phyloP scores from a whole-genome alignment of 1,284 basidiomycete genomes.

The Termitomyces sp. region DNA sequence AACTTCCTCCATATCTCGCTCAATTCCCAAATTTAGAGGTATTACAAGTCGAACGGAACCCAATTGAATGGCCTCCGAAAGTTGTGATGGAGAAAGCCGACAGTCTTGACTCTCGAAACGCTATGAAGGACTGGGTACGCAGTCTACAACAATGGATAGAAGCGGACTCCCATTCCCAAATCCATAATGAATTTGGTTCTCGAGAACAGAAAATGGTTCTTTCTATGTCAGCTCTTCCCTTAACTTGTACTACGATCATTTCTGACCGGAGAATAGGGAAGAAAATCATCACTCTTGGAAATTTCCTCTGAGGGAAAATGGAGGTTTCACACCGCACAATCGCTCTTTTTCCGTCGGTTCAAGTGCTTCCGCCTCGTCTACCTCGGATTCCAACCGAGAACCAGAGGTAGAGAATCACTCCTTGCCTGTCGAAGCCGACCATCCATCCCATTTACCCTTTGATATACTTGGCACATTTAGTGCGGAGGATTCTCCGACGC shows the following conservation, averaged over 20 bases:
- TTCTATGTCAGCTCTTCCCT: constrained; percentile 33
- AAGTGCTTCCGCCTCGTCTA: constrained; percentile 45
- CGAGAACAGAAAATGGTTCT: constrained; percentile 37
- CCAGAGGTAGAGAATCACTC: constrained; percentile 18
- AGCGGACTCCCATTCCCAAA: constrained; percentile 36
- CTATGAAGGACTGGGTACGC: constrained; percentile 69
- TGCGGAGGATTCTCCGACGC: constrained; percentile 40
- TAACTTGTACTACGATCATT: constrained; percentile 1
- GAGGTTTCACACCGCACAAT: constrained; percentile 45
- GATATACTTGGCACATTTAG: constrained; percentile 39
- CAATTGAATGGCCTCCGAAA: constrained; percentile 86
- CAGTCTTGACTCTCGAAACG: constrained; percentile 41
- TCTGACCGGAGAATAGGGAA: constrained; percentile 26
- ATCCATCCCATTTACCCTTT: constrained; percentile 48
- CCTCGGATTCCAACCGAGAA: constrained; percentile 31
- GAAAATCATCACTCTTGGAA: constrained; percentile 38
- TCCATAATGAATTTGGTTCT: constrained; percentile 39
- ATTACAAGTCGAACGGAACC: constrained; percentile 88
- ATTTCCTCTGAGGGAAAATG: constrained; percentile 31
- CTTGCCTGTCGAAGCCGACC: constrained; percentile 27
- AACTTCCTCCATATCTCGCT: constrained; percentile 75
- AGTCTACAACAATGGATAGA: constrained; percentile 73
- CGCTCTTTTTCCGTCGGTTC: constrained; percentile 64
- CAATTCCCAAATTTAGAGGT: constrained; percentile 74
- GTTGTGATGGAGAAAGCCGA: constrained; percentile 40